Conservation (phyloP, 495 filamentous ascomycete genomes). For the Penicillium simplicissimum region DNA sequence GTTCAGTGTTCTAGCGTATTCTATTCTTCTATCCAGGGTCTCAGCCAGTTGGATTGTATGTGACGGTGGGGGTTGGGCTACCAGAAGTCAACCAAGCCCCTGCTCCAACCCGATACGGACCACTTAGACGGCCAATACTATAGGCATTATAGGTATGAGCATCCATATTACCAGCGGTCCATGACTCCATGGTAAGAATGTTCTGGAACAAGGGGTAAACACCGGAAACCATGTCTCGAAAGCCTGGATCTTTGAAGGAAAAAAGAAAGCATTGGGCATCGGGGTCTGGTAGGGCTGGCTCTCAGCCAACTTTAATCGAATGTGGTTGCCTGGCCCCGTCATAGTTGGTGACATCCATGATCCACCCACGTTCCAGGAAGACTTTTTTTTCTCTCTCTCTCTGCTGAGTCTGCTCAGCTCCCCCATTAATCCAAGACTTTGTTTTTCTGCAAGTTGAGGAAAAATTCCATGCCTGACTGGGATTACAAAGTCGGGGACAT, state of each 20-base stretch:
- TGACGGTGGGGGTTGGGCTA: neutral
- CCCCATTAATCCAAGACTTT: neutral
- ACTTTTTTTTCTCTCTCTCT: neutral
- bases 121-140: neutral
- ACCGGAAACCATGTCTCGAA: neutral
- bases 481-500: neutral
- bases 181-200: neutral
- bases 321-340: slow-evolving; percentile 1
- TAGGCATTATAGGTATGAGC: neutral
- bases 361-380: neutral
- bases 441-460: neutral
- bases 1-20: too few relatives aligned
- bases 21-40: neutral
- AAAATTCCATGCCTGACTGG: neutral
- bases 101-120: neutral
- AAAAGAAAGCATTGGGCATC: neutral
- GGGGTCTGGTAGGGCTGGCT: neutral
- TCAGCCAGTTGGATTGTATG: neutral
- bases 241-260: neutral
- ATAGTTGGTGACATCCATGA: neutral
- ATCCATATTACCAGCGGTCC: neutral
- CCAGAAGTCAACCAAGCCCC: neutral
- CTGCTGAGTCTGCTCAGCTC: neutral
- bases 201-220: neutral
- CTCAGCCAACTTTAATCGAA: neutral